Evolutionary conservation across 2,329 filamentous ascomycete genomes (phyloP).

Genomic region (Zymoseptoria crescenta): DNA sequence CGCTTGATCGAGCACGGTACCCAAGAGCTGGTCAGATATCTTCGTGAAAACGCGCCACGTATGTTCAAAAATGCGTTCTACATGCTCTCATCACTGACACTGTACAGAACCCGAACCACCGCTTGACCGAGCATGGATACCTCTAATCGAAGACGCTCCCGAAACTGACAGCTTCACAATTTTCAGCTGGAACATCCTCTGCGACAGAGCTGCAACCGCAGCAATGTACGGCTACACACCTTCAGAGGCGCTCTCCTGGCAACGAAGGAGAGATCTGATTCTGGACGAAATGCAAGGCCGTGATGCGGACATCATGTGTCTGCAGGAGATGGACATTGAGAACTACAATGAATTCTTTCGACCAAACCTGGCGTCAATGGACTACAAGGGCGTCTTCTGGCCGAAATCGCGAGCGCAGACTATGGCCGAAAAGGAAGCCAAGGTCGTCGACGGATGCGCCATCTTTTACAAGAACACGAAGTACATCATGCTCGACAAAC

Average conservation of each 20-base stretch:
- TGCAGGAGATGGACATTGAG: constrained; percentile 89
- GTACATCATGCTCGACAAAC: constrained; percentile 88
- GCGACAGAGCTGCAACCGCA: constrained; percentile 82
- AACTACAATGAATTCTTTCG: constrained; percentile 88
- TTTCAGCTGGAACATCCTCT: constrained; percentile 91
- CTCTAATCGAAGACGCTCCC: constrained; percentile 53
- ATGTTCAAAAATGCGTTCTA: constrained; percentile 32
- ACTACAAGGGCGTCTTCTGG: constrained; percentile 92
- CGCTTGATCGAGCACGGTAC: constrained; percentile 84
- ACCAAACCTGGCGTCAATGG: constrained; percentile 73
- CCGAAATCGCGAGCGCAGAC: constrained; percentile 84
- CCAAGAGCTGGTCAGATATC: constrained; percentile 69
- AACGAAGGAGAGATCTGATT: constrained; percentile 75
- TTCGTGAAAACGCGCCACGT: constrained; percentile 82
- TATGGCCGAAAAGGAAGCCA: constrained; percentile 82
- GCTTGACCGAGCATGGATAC: constrained; percentile 64
- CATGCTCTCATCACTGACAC: constrained; percentile 5
- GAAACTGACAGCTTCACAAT: constrained; percentile 64
- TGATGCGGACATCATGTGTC: constrained; percentile 80
- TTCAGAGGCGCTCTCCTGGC: constrained; percentile 73
- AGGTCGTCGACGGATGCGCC: constrained; percentile 88
- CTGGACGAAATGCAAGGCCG: constrained; percentile 71
- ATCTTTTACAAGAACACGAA: constrained; percentile 96
- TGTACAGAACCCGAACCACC: constrained; percentile 66
- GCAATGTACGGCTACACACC: constrained; percentile 87